Evolutionary conservation across 805 yeast genomes (phyloP).

Genomic region (Myxozyma neglecta): DNA sequence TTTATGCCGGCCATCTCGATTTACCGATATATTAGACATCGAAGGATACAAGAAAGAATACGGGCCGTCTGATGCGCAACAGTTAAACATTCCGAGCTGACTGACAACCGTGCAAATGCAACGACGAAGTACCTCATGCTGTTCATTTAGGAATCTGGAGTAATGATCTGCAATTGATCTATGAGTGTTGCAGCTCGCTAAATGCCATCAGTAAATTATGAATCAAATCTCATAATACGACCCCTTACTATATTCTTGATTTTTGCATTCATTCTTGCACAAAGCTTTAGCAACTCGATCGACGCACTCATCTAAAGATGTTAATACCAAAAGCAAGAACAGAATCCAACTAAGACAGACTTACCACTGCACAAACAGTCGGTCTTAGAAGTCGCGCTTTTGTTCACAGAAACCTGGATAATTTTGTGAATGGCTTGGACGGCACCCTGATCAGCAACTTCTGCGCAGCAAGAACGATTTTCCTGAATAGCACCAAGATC

Average conservation of each 20-base stretch:
- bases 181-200: constrained; percentile 9
- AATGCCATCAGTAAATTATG: neutral
- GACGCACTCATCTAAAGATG: constrained; percentile 8
- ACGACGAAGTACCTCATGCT: constrained; percentile 17
- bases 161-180: constrained; percentile 19
- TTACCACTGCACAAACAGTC: constrained; percentile 17
- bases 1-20: neutral
- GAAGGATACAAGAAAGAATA: constrained; percentile 5
- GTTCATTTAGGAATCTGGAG: constrained; percentile 8
- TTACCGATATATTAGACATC: neutral
- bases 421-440: constrained; percentile 4
- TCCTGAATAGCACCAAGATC: no score
- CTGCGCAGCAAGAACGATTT: constrained; percentile 4
- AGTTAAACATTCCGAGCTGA: constrained; percentile 5
- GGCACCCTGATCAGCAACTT: neutral
- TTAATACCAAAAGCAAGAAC: neutral
- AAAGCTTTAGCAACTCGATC: constrained; percentile 11
- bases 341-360: neutral
- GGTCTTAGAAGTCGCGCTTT: neutral
- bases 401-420: constrained; percentile 1
- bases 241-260: constrained; percentile 1
- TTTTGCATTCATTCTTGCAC: constrained; percentile 18
- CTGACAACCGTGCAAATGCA: constrained; percentile 16
- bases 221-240: neutral
- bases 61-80: constrained; percentile 13